Conservation (phyloP, 495 filamentous ascomycete genomes). For the Letharia lupina region DNA sequence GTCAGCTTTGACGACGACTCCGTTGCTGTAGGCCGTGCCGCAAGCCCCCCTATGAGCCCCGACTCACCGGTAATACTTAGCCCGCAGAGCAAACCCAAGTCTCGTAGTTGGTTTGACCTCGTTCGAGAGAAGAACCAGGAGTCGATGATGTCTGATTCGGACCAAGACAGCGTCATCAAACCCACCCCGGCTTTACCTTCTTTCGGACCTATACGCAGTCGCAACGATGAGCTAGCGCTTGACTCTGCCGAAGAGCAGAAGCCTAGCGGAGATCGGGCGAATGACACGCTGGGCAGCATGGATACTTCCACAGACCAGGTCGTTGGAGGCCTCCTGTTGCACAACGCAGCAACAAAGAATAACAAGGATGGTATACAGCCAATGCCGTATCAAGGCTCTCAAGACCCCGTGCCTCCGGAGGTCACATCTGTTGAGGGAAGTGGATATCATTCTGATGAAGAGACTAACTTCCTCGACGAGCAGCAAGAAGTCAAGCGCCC, state of each 20-base stretch:
- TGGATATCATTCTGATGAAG: slow-evolving; percentile 42
- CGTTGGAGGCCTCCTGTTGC: slow-evolving; percentile 50
- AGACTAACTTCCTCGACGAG: slow-evolving; percentile 11
- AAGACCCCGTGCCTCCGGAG: slow-evolving; percentile 56
- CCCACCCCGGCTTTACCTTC: slow-evolving; percentile 70
- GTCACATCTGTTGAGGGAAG: slow-evolving; percentile 57
- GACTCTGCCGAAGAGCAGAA: slow-evolving; percentile 15
- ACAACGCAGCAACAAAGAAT: slow-evolving; percentile 40
- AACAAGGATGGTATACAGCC: slow-evolving; percentile 31
- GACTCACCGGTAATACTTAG: slow-evolving; percentile 43
- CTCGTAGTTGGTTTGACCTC: slow-evolving; percentile 14
- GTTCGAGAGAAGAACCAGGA: slow-evolving; percentile 35
- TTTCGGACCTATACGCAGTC: slow-evolving; percentile 68
- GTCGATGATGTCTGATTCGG: slow-evolving; percentile 39
- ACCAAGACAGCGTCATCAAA: slow-evolving; percentile 58
- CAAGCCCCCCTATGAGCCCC: slow-evolving; percentile 41
- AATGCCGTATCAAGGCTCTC: slow-evolving; percentile 26
- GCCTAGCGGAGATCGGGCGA: slow-evolving; percentile 2
- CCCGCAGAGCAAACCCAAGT: slow-evolving; percentile 35
- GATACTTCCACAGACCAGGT: slow-evolving; percentile 44
- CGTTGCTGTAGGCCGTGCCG: slow-evolving; percentile 52
- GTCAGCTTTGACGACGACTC: slow-evolving; percentile 83
- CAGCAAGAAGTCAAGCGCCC: neutral
- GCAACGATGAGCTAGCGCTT: slow-evolving; percentile 28
- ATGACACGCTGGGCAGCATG: slow-evolving; percentile 10